These are phyloP conservation scores for Botryotinia narcissicola DNA, from an alignment of 2,329 filamentous ascomycete genomes.

Conservation along the genomic window DNA sequence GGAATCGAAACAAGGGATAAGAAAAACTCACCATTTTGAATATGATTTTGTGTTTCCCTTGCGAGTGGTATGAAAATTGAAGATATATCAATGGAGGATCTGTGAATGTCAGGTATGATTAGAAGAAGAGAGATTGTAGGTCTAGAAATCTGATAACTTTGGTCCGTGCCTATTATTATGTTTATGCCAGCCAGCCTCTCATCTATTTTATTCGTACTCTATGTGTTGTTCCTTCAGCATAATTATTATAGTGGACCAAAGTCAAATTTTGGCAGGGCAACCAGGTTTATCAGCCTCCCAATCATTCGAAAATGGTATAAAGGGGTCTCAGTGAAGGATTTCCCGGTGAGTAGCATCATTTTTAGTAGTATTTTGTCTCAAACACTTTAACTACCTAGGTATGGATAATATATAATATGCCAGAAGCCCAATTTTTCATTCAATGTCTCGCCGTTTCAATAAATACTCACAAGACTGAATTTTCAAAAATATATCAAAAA, in stretches of 20 bases:
- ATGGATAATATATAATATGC: too few species aligned
- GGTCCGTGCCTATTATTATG: constrained; percentile 13
- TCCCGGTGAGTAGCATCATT: not conserved
- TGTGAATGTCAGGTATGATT: not conserved
- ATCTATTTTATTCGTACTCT: not conserved
- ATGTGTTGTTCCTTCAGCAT: not conserved
- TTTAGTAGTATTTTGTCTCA: too few species aligned
- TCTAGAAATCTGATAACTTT: not conserved
- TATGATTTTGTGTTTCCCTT: not conserved
- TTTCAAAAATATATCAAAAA: not conserved
- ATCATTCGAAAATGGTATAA: not conserved
- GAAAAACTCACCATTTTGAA: constrained; percentile 9
- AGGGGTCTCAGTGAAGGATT: not conserved
- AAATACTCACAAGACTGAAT: too few species aligned
- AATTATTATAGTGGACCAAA: not conserved
- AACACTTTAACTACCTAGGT: too few species aligned
- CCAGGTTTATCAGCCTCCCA: not conserved
- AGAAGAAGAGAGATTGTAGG: not conserved
- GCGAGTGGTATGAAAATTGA: not conserved
- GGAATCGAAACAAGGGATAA: not conserved
- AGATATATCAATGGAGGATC: not conserved
- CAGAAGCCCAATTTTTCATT: too few species aligned
- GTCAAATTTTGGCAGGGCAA: not conserved
- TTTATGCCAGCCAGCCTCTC: not conserved
- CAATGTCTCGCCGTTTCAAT: too few species aligned